Base-by-base conservation (phyloP, 2,329 filamentous ascomycete species). In the Bisporella sp. region DNA sequence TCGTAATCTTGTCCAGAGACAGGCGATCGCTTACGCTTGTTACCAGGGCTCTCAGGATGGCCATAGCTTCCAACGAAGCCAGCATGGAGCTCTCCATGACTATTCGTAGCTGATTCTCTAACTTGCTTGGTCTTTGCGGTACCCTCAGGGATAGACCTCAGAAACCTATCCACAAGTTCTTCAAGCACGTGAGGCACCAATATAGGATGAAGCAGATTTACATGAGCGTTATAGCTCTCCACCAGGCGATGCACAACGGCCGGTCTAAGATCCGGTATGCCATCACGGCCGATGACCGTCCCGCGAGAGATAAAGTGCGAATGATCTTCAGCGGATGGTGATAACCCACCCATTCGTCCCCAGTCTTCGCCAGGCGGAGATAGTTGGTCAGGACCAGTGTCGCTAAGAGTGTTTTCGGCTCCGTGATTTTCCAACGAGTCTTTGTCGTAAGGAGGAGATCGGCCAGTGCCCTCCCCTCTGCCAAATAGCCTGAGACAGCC, bases 401-500 rank as follows among this genome's bases (percentile, higher is more conserved):
- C 77, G 45, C 76, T 73, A 8, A 66, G 63, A 47, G 71, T 69
- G 31, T 72, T 72, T n/a, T 62, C 71, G 41, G 71, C 64, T 11
- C 69, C 68, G 29, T 66, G 61, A 52, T 73, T 69, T 6, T 67
- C 54, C 32, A 60, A 48, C n/a, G 58, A 57, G 47, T 65, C 62
- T 30, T 51, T 60, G 13, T 64, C 62, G 46, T 64, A 62, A 35
- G 60, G 71, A 29, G 78, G 73, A 42, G 77, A 77, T 29, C 74
- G 72, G 59, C 84, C 82, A 30, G 77, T 72, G 32, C 86, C 87
- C 67, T 95, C 89, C 3, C 90, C 90, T 53, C 84, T 79, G 1
- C 89, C 89, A 67, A 86, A 90, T 2, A 92, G 73, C 29, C 86
- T 81, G 40, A 95, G 72, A 5, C 87, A 69, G 1, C 89, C 89